Evolutionary conservation across 1,139 yeast genomes (phyloP).

Genomic region (Hansenula lynferdii): DNA sequence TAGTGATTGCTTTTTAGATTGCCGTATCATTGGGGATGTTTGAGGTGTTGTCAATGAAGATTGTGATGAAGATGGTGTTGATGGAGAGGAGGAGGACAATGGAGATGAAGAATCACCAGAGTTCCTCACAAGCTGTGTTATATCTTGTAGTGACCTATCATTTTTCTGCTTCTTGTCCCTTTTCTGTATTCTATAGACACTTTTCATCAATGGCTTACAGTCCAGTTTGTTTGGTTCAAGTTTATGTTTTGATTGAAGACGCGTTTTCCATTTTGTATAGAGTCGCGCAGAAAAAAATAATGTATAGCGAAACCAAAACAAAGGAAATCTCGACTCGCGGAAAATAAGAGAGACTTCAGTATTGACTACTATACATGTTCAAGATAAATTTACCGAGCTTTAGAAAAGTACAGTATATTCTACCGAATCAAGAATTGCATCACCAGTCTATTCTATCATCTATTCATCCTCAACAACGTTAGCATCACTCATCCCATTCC

Average conservation of each 20-base stretch:
- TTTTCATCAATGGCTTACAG: no score
- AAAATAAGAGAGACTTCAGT: no score
- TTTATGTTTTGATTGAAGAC: neutral
- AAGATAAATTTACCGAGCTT: no score
- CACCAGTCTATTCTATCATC: no score
- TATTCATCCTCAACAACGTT: slow-evolving; percentile 23
- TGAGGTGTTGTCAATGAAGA: neutral
- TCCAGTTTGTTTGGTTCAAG: no score
- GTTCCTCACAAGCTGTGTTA: neutral
- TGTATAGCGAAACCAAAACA: no score
- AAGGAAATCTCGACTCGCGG: no score
- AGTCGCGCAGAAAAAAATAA: no score
- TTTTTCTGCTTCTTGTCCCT: neutral
- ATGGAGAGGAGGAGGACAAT: slow-evolving; percentile 3
- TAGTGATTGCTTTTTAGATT: slow-evolving; percentile 9
- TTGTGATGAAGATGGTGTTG: neutral
- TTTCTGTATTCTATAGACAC: neutral
- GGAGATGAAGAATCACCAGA: slow-evolving; percentile 3
- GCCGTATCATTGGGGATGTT: neutral
- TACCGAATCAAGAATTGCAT: neutral
- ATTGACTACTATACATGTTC: no score
- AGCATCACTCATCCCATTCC: slow-evolving; percentile 14
- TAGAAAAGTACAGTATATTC: no score
- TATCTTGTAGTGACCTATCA: neutral
- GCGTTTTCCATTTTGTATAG: neutral